Base-by-base conservation (phyloP, 2,329 filamentous ascomycete genomes). In the Aspergillus neotritici region DNA sequence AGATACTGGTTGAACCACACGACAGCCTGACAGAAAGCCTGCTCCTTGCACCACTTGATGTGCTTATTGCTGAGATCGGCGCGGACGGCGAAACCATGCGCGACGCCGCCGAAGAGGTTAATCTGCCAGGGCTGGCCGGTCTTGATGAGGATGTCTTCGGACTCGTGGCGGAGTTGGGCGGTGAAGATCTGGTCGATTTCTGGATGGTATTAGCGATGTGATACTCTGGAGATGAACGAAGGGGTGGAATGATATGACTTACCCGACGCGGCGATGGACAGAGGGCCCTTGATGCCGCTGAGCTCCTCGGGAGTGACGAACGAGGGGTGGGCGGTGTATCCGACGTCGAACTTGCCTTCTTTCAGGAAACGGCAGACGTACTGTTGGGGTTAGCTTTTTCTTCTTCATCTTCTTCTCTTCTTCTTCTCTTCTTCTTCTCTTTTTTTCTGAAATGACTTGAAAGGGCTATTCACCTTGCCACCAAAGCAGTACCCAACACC, bases 11-110 rank as follows among this genome's bases (percentile, higher is more conserved):
- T 76, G 54, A 94, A 89, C 87, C 87, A 94, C 40, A 72, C 63
- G 40, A 89, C 73, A 30, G 86, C 86, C 73, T 93, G 87, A 51
- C 75, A 58, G 62, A 93, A 93, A 4, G 87, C 87, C 67, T 84
- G 80, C 68, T 94, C 86, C 76, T 87, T 90, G 31, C 85, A 83
- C 56, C 77, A 91, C 63, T 77, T 80, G 58, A 78, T 64, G 35
- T 70, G 51, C 62, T 74, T 75, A 50, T 81, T 74, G 48, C 57
- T 74, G 28, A 76, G 46, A 60, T 93, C 84, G 21, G 73, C 75
- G 43, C 86, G 78, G 2, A 89, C 82, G 7, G 82, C 74, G 57
- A 93, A 94, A 0, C 87, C 87, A 64, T 94, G 87, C 43, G 68
- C 66, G 25, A 87, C 80, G 42, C 80, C 79, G 3, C 79, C 80